Conservation (phyloP, 371 early-diverging fungal genomes). For the Umbelopsis sp. region DNA sequence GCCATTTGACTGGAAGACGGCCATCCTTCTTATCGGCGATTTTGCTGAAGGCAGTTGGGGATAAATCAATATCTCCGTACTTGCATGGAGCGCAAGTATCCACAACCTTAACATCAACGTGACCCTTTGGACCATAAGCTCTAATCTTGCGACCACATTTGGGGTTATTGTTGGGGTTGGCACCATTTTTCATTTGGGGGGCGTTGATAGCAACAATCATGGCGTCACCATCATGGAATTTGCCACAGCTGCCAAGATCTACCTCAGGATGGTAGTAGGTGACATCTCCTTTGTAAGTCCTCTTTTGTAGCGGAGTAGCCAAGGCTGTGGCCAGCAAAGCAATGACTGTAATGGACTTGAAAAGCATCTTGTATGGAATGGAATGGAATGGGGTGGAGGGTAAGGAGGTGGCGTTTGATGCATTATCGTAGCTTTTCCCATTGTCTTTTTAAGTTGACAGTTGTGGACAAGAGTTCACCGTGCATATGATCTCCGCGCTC, state of each 20-base stretch:
- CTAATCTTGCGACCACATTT: conserved; percentile 12
- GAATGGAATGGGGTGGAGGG: background rate
- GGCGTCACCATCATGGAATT: conserved; percentile 3
- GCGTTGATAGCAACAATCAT: conserved; percentile 16
- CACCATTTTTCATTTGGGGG: conserved; percentile 6
- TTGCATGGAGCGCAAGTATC: conserved; percentile 54
- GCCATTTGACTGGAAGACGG: conserved; percentile 51
- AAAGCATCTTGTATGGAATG: conserved; percentile 4
- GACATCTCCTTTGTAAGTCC: background rate
- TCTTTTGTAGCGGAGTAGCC: background rate
- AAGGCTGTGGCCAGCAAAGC: background rate
- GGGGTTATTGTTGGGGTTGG: conserved; percentile 16
- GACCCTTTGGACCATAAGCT: conserved; percentile 16
- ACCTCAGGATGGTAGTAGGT: conserved; percentile 19
- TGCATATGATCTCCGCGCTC: background rate
- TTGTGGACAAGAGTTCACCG: too few relatives aligned
- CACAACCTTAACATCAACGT: conserved; percentile 46
- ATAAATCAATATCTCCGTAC: conserved; percentile 49
- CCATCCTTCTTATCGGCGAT: conserved; percentile 44
- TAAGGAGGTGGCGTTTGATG: background rate
- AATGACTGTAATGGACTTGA: conserved; percentile 10
- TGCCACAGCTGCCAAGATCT: conserved; percentile 11
- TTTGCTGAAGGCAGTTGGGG: conserved; percentile 47
- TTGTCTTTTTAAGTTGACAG: too few relatives aligned
- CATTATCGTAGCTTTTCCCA: background rate